phyloP scores from a whole-genome alignment of 177 flowering plant species.

The Vitis hybrid region DNA sequence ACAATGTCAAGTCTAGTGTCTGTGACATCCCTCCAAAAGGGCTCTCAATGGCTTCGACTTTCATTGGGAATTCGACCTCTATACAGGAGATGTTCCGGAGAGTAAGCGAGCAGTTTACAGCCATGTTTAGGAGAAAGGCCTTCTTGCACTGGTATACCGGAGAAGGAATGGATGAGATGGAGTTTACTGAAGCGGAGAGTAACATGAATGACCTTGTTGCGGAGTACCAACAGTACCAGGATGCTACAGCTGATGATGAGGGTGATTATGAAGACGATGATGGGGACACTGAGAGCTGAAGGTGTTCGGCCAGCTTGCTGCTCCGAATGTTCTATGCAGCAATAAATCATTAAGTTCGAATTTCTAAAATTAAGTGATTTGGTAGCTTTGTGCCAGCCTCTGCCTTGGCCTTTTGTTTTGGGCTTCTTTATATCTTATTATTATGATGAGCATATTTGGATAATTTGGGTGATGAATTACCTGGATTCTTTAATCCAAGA shows the following conservation, averaged over 20 bases:
- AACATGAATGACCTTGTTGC: slow-evolving; percentile 34
- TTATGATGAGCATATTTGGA: too few relatives aligned
- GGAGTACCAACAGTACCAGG: slow-evolving; percentile 31
- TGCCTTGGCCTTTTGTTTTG: too few relatives aligned
- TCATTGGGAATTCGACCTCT: slow-evolving; percentile 29
- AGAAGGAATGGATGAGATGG: slow-evolving; percentile 32
- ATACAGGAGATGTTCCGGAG: slow-evolving; percentile 31
- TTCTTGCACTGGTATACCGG: slow-evolving; percentile 29
- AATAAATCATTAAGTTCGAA: not conserved
- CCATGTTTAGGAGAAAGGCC: slow-evolving; percentile 32
- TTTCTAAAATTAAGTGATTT: too few relatives aligned
- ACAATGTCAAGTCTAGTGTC: slow-evolving; percentile 32
- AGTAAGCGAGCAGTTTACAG: slow-evolving; percentile 33
- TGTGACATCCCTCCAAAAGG: slow-evolving; percentile 31
- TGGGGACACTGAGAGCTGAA: slow-evolving; percentile 13
- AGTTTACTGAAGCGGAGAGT: slow-evolving; percentile 29
- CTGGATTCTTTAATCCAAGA: too few relatives aligned
- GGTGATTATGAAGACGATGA: slow-evolving; percentile 20
- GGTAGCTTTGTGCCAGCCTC: too few relatives aligned
- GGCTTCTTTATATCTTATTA: too few relatives aligned
- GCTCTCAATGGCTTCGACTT: slow-evolving; percentile 28
- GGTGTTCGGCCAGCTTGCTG: slow-evolving; percentile 14
- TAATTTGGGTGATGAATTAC: too few relatives aligned
- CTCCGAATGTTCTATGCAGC: slow-evolving; percentile 8
- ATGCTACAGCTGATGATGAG: slow-evolving; percentile 26